phyloP scores from a whole-genome alignment of 2,329 filamentous ascomycete species.

The Lizonia empirigonia region DNA sequence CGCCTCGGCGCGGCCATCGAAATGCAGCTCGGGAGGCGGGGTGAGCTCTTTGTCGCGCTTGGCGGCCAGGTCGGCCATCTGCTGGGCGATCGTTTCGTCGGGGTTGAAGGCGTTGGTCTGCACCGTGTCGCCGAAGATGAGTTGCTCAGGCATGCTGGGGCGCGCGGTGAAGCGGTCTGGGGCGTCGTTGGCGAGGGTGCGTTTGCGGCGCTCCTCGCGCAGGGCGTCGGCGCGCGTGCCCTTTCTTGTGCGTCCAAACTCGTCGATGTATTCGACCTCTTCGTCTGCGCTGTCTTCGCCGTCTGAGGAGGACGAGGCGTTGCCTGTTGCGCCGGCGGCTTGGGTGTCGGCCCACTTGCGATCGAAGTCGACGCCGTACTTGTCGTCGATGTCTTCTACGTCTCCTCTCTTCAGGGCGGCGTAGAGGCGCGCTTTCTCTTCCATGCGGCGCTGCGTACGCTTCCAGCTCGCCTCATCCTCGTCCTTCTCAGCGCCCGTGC shows the following conservation, averaged over 20 bases:
- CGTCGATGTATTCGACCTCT: conserved; percentile 88
- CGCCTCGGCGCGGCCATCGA: conserved; percentile 83
- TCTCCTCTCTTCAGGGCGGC: conserved; percentile 90
- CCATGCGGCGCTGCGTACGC: conserved; percentile 79
- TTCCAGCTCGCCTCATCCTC: conserved; percentile 64
- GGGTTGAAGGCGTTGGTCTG: conserved; percentile 84
- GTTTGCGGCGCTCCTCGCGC: conserved; percentile 63
- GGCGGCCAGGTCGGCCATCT: conserved; percentile 78
- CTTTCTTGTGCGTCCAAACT: conserved; percentile 82
- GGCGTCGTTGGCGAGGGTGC: conserved; percentile 56
- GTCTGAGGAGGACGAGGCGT: conserved; percentile 44
- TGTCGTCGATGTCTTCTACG: conserved; percentile 65
- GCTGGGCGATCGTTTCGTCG: conserved; percentile 64
- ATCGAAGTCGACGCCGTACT: conserved; percentile 86
- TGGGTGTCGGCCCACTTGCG: conserved; percentile 85
- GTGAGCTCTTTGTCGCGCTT: conserved; percentile 81
- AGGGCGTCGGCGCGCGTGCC: conserved; percentile 73
- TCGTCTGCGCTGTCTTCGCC: conserved; percentile 48
- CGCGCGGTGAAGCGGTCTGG: conserved; percentile 72
- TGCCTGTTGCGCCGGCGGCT: conserved; percentile 49
- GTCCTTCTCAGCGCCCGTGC: conserved; percentile 59
- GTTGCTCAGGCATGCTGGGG: conserved; percentile 66
- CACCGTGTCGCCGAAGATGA: conserved; percentile 86
- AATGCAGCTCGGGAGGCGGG: conserved; percentile 80
- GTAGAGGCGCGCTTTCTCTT: conserved; percentile 88